Evolutionary conservation across 805 yeast species (phyloP), one percentile per base, ranked within the genome.

Genomic region (Lipomyces sp.): DNA sequence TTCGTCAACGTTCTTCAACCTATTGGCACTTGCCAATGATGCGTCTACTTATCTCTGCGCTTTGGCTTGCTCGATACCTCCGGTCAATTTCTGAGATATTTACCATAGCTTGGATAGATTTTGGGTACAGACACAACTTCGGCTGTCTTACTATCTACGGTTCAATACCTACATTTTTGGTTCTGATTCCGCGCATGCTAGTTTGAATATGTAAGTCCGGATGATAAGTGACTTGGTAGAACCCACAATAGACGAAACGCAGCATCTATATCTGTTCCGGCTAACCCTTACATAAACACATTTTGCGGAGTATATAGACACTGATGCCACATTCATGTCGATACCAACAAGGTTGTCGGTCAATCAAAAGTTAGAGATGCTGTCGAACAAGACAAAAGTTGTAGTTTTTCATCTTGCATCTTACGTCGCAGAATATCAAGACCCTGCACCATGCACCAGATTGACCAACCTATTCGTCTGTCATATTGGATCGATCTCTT

Each of bases 401-500:
- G 15, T 64, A 63, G 24, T 24, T 60, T 15, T 37, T 6, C n/a
- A 62, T 63, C 53, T 53, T 62, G 51, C 62, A 24, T 24, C 24
- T 24, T 24, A 24, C 24, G 24, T 24, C 24, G 24, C 24, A 24
- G 24, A 24, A 24, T 24, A 24, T 24, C 24, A 24, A 24, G 24
- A 24, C 24, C 24, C 24, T 24, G 24, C 24, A 24, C 24, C 24
- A 1, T 24, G 24, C 24, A 24, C 24, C 24, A 24, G 24, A 24
- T 24, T 24, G 24, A 24, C 24, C 24, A 1, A 24, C 24, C 24
- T 24, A 24, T 24, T 24, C 76, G 55, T 63, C 71, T 60, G 58
- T 76, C 53, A 68, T 72, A 39, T 62, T 71, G 59, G 65, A 73
- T 60, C 79, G 24, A 24, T 24, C 24, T 24, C 24, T 24, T 24